phyloP scores from a whole-genome alignment of 768 basidiomycete species.

The Termitomyces sp. region DNA sequence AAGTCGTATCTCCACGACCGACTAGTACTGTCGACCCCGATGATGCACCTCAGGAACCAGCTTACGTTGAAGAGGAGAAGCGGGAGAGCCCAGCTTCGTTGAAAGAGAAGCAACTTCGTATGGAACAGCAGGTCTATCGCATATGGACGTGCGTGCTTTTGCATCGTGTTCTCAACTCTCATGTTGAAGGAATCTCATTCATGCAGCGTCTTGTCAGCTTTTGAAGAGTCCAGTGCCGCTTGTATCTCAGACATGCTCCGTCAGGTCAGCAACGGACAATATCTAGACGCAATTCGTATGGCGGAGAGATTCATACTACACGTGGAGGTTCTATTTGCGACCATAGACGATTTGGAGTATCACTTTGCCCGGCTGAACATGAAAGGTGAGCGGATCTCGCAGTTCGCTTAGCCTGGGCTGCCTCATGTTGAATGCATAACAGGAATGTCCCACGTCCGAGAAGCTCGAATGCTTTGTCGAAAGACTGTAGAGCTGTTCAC shows the following conservation, averaged over 20 bases:
- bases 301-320: conserved; percentile 98
- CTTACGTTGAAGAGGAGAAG: conserved; percentile 73
- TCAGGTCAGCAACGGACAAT: conserved; percentile 94
- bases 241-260: conserved; percentile 99
- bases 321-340: conserved; percentile 95
- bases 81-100: conserved; percentile 72
- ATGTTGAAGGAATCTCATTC: conserved; percentile 4
- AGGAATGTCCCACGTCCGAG: conserved; percentile 98
- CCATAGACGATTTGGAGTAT: conserved; percentile 93
- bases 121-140: conserved; percentile 97
- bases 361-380: conserved; percentile 73
- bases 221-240: conserved; percentile 98
- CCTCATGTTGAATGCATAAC: conserved; percentile 12
- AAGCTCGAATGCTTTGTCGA: conserved; percentile 97
- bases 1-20: conserved; percentile 74
- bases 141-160: conserved; percentile 86
- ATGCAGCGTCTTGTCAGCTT: conserved; percentile 84
- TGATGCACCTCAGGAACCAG: conserved; percentile 44
- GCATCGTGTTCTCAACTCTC: conserved; percentile 4
- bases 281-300: conserved; percentile 95
- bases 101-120: conserved; percentile 84
- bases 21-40: conserved; percentile 52
- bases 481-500: conserved; percentile 99
- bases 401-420: background rate
- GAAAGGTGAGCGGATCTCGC: conserved; percentile 61